Evolutionary conservation across 2,329 filamentous ascomycete species (phyloP).

Genomic region (Hypoxylon sp.): DNA sequence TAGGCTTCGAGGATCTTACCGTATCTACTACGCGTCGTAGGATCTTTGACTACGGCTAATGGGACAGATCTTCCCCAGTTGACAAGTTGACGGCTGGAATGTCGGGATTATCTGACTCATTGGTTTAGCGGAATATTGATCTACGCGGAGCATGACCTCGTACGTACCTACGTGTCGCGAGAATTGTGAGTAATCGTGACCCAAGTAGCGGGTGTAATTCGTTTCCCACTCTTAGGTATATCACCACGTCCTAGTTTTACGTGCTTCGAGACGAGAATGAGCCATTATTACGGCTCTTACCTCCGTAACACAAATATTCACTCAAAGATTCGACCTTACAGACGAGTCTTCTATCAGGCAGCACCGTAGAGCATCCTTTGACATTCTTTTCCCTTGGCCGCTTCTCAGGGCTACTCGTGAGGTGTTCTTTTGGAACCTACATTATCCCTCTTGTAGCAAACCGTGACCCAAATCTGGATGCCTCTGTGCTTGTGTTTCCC

Average conservation of each 20-base stretch:
- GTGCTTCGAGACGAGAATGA: not conserved
- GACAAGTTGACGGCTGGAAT: not conserved
- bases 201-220: constrained; percentile 7
- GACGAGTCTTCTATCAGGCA: not conserved
- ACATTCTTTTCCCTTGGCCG: no score
- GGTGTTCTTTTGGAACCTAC: not conserved
- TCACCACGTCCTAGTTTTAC: not conserved
- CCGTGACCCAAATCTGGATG: not conserved
- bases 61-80: not conserved
- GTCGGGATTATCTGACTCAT: not conserved
- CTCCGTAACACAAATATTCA: not conserved
- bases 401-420: not conserved
- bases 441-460: not conserved
- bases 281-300: not conserved
- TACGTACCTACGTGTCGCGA: constrained; percentile 2
- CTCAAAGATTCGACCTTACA: not conserved
- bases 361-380: not conserved
- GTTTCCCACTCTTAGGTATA: constrained; percentile 1
- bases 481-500: not conserved
- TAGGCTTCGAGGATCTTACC: not conserved
- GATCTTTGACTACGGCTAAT: not conserved
- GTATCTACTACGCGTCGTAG: not conserved
- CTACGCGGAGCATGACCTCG: not conserved
- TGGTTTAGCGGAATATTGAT: not conserved
- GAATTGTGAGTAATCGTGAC: not conserved